phyloP scores from a whole-genome alignment of 129 eudicot species.

The Arctium lappa region DNA sequence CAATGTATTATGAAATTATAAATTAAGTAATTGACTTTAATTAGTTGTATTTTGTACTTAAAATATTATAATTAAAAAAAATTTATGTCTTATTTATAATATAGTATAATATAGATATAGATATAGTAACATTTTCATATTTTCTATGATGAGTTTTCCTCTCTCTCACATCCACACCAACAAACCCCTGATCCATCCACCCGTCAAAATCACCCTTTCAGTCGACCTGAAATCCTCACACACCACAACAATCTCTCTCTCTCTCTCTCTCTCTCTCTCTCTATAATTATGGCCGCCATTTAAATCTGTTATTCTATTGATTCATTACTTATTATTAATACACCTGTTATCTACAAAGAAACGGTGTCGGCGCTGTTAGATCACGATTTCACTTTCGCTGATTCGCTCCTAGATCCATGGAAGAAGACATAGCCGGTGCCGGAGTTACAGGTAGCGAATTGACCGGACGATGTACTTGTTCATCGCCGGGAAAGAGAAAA shows the following conservation, averaged over 20 bases:
- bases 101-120: too few species aligned
- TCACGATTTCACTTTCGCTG: too few species aligned
- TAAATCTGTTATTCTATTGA: background rate
- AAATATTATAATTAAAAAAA: too few species aligned
- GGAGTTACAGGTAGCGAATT: conserved; percentile 12
- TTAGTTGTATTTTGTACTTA: too few species aligned
- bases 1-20: too few species aligned
- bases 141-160: background rate
- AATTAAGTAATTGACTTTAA: too few species aligned
- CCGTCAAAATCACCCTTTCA: conserved; percentile 4
- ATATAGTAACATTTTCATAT: background rate
- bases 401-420: conserved; percentile 36
- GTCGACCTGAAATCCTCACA: conserved; percentile 13
- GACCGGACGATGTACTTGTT: conserved; percentile 19
- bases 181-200: conserved; percentile 24
- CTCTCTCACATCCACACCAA: conserved; percentile 11
- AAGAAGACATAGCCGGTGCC: conserved; percentile 15
- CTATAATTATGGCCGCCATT: conserved; percentile 24
- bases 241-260: conserved; percentile 19
- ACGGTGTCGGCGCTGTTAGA: too few species aligned
- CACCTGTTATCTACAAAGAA: too few species aligned
- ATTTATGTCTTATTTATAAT: too few species aligned
- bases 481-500: conserved; percentile 38
- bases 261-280: background rate
- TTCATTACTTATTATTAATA: background rate